Evolutionary conservation across 176 grass and related monocot species (phyloP), one percentile per base, ranked within the genome.

Genomic region (Aegilops tauschii): DNA sequence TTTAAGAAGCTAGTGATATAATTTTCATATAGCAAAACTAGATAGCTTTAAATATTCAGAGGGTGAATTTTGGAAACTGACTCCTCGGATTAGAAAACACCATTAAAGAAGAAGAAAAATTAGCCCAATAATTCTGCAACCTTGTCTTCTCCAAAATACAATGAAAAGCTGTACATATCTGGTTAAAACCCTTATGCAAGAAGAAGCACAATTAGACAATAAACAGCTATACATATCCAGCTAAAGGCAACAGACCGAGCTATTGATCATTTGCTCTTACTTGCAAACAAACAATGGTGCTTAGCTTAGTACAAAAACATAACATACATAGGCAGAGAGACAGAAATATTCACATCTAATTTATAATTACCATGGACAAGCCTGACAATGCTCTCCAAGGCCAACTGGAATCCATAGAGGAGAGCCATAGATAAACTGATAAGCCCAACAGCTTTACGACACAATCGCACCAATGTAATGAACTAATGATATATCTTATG

Each of bases 401-500:
- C 4, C 61, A 71, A 78, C 54, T 50, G 25, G 68, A 69, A 9
- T 32, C 12, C 49, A 69, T 39, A 88, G 35, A 68, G 16, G 4
- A 45, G 16, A 23, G 25, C 3, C 72, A 76, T 77, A 20, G 27
- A 76, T 52, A 31, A 76, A 76, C 73, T 52, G 73, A 20, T 52
- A 76, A 31, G 28, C 1, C 73, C 50, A 35, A 20, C 8, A 56
- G 27, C 74, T 56, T 56, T 7, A 2, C 29, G 2, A 32, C 4
- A 0, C 52, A 28, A 1, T 77, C 1, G 0, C 27, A 56, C 27
- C 47, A 56, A 56, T 56, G 2, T 21, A 30, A 58, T 18, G 16
- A 17, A 54, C 50, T 54, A 54, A 54, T 77, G 74, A 21, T 77
- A 18, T 21, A 77, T 77, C 47, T 20, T 77, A 77, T 77, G 74